Evolutionary conservation across 2,329 filamentous ascomycete genomes (phyloP).

Genomic region (Aureobasidium sp.): DNA sequence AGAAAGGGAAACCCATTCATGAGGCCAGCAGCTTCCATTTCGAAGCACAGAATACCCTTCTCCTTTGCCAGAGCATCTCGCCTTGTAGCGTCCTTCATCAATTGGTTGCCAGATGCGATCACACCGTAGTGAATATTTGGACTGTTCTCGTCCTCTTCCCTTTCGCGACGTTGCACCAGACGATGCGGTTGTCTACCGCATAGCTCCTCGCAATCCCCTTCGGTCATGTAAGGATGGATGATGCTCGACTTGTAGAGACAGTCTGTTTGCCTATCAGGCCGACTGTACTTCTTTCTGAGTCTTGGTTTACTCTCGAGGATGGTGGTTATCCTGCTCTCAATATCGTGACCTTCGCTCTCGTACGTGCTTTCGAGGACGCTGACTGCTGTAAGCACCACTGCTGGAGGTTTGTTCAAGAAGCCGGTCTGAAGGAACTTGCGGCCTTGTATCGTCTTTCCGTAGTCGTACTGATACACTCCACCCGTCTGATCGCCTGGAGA

Average conservation of each 20-base stretch:
- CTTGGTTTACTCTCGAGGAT: not conserved
- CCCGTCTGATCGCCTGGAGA: conserved; percentile 1
- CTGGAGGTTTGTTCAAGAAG: not conserved
- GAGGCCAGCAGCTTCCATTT: conserved; percentile 13
- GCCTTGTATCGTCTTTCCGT: conserved; percentile 7
- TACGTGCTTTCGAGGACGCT: not conserved
- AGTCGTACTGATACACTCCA: conserved; percentile 19
- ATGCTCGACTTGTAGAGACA: no score
- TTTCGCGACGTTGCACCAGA: not conserved
- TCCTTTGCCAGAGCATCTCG: conserved; percentile 14
- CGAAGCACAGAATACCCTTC: conserved; percentile 17
- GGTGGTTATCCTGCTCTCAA: not conserved
- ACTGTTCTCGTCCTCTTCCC: not conserved
- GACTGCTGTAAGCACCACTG: not conserved
- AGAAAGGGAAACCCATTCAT: conserved; percentile 6
- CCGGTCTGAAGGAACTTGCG: not conserved
- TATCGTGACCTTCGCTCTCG: not conserved
- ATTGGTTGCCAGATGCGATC: conserved; percentile 34
- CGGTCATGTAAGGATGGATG: not conserved
- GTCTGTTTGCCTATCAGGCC: no score
- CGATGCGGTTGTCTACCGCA: not conserved
- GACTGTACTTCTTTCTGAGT: not conserved
- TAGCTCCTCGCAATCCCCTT: no score
- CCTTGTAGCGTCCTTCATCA: conserved; percentile 8
- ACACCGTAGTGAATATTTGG: conserved; percentile 32